Percentiles rank a stretch among this genome's conserved stretches.
These are phyloP conservation scores for Kappamyces sp. DNA, from an alignment of 192 early-diverging fungal genomes.

Conservation along the genomic window DNA sequence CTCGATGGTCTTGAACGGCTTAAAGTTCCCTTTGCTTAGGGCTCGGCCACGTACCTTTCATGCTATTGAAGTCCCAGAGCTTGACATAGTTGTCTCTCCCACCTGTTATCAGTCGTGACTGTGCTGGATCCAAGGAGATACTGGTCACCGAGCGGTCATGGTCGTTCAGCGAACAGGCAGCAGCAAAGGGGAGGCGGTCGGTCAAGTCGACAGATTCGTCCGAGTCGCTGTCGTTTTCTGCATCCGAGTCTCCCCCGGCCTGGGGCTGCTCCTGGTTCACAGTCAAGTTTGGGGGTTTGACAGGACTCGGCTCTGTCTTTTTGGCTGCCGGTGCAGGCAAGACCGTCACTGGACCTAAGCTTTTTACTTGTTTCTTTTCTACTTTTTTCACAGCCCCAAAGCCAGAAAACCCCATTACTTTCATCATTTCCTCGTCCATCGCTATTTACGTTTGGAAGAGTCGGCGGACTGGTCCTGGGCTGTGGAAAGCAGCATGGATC, in stretches of 20 bases:
- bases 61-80: slow-evolving; percentile 82
- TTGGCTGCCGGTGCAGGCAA: too few species aligned
- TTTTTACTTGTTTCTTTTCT: slow-evolving; percentile 9
- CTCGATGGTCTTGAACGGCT: slow-evolving; percentile 73
- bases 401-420: slow-evolving; percentile 28
- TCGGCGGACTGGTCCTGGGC: too few species aligned
- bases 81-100: slow-evolving; percentile 74
- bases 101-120: slow-evolving; percentile 69
- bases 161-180: background rate
- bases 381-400: slow-evolving; percentile 20
- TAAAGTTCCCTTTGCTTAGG: slow-evolving; percentile 64
- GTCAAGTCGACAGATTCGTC: too few species aligned
- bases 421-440: slow-evolving; percentile 27
- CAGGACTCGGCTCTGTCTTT: too few species aligned
- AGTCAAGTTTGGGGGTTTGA: too few species aligned
- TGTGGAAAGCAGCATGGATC: background rate
- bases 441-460: background rate
- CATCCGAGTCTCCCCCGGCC: too few species aligned
- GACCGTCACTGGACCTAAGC: too few species aligned
- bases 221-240: too few species aligned
- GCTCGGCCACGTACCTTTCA: too few species aligned
- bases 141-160: slow-evolving; percentile 62
- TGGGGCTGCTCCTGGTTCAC: too few species aligned
- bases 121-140: slow-evolving; percentile 76
- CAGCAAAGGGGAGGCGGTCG: too few species aligned